These are phyloP conservation scores for Stereocaulon alpinum DNA, from an alignment of 495 filamentous ascomycete species.

Conservation along the genomic window DNA sequence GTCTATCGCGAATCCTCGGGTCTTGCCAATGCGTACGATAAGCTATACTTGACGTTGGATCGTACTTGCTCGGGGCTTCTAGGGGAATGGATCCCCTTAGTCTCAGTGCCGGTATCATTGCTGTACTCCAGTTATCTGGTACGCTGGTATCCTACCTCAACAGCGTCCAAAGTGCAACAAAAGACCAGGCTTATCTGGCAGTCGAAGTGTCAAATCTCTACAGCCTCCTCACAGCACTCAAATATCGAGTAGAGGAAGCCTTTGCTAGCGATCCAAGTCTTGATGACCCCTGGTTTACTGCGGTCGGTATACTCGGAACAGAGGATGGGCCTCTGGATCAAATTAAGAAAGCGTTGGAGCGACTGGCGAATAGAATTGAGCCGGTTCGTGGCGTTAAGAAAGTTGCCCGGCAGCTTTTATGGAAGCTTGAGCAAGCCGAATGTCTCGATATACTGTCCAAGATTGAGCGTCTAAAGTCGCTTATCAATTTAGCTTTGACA, in stretches of 20 bases:
- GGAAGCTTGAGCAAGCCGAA: not conserved
- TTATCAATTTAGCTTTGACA: not conserved
- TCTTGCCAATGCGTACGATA: too few relatives aligned
- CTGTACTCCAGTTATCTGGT: constrained; percentile 23
- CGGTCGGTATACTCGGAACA: not conserved
- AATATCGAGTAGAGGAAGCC: not conserved
- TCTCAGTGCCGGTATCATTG: constrained; percentile 25
- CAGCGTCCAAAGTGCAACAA: not conserved
- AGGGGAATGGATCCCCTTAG: constrained; percentile 12
- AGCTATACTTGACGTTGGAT: too few relatives aligned
- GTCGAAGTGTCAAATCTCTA: not conserved
- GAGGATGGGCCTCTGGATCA: constrained; percentile 6
- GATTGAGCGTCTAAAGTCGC: constrained; percentile 1
- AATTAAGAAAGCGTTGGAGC: not conserved
- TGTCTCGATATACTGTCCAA: not conserved
- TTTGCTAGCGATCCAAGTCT: not conserved
- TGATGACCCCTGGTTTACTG: not conserved
- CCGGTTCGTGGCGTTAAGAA: not conserved
- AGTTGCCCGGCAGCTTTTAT: not conserved
- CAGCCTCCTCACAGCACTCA: not conserved
- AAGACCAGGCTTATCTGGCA: not conserved
- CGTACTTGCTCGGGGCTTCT: too few relatives aligned
- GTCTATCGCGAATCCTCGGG: too few relatives aligned
- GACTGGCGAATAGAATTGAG: not conserved
- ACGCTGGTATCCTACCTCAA: constrained; percentile 14